phyloP scores from a whole-genome alignment of 345 rosid species.

The Eutrema heterophyllum region DNA sequence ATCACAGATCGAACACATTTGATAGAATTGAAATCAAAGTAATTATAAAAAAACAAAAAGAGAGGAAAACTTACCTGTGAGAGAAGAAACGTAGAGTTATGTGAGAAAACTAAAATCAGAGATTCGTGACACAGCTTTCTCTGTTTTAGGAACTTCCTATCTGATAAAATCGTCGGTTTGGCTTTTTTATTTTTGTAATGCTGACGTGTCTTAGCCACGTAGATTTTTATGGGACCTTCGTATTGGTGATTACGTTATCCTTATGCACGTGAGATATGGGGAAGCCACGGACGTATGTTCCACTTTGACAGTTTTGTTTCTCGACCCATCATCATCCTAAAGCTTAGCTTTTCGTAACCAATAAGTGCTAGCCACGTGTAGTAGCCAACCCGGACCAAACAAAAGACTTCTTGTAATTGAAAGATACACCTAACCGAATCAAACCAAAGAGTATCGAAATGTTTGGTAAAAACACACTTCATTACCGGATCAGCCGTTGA shows the following conservation, averaged over 20 bases:
- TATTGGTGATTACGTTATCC: slow-evolving; percentile 40
- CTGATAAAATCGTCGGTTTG: slow-evolving; percentile 19
- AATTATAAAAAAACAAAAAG: neutral
- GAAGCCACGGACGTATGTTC: slow-evolving; percentile 26
- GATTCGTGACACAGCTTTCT: slow-evolving; percentile 26
- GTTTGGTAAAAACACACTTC: neutral
- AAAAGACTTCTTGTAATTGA: neutral
- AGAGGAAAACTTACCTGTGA: neutral
- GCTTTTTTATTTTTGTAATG: neutral
- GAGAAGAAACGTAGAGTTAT: neutral
- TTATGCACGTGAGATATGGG: slow-evolving; percentile 41
- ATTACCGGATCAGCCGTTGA: neutral
- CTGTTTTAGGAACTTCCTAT: slow-evolving; percentile 22
- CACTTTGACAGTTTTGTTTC: slow-evolving; percentile 16
- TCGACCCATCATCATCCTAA: slow-evolving; percentile 21
- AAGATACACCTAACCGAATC: neutral
- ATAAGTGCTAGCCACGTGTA: neutral
- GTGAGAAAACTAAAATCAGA: neutral
- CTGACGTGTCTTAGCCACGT: slow-evolving; percentile 25
- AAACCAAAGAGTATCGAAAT: neutral
- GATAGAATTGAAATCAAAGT: neutral
- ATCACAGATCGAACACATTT: slow-evolving; percentile 7
- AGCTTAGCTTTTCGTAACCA: slow-evolving; percentile 30
- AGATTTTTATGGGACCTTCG: slow-evolving; percentile 31
- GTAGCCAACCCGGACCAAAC: neutral